A percentile compares a stretch with the other conserved stretches of the same genome.
Evolutionary conservation across 2,329 filamentous ascomycete genomes (phyloP).

Genomic region (Aspergillus pseudoglaucus): DNA sequence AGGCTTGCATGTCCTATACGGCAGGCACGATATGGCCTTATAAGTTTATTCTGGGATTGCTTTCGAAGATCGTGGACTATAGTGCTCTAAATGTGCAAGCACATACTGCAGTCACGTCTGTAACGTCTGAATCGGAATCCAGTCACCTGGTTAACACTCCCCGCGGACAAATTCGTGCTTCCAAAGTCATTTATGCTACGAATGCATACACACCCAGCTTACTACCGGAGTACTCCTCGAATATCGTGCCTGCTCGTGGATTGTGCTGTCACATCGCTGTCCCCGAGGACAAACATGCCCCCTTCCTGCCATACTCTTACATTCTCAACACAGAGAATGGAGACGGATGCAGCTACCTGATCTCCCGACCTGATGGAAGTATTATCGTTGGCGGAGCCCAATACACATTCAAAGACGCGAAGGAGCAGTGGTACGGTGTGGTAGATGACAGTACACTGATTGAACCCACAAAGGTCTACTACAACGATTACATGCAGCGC

Average conservation of each 20-base stretch:
- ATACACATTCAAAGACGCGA: constrained; percentile 30
- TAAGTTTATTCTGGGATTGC: constrained; percentile 68
- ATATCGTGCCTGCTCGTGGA: constrained; percentile 74
- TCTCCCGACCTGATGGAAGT: constrained; percentile 48
- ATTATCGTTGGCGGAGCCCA: constrained; percentile 61
- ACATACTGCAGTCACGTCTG: constrained; percentile 40
- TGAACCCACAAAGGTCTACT: constrained; percentile 36
- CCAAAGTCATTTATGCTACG: constrained; percentile 67
- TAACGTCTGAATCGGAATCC: constrained; percentile 34
- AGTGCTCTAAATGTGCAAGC: constrained; percentile 49
- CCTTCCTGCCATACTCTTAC: constrained; percentile 46
- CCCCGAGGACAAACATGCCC: constrained; percentile 19
- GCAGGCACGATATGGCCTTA: constrained; percentile 54
- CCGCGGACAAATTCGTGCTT: constrained; percentile 59
- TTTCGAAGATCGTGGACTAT: constrained; percentile 51
- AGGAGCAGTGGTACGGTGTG: constrained; percentile 41
- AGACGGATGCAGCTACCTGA: constrained; percentile 53
- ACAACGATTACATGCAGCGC: constrained; percentile 33
- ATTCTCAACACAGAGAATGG: constrained; percentile 59
- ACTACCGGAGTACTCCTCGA: constrained; percentile 60
- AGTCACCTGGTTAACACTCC: constrained; percentile 49
- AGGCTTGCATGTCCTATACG: constrained; percentile 31
- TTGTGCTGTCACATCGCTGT: constrained; percentile 32
- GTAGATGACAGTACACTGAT: constrained; percentile 47
- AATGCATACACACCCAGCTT: constrained; percentile 79